Conservation (phyloP, 768 basidiomycete genomes). For the Hypholoma fasciculare region DNA sequence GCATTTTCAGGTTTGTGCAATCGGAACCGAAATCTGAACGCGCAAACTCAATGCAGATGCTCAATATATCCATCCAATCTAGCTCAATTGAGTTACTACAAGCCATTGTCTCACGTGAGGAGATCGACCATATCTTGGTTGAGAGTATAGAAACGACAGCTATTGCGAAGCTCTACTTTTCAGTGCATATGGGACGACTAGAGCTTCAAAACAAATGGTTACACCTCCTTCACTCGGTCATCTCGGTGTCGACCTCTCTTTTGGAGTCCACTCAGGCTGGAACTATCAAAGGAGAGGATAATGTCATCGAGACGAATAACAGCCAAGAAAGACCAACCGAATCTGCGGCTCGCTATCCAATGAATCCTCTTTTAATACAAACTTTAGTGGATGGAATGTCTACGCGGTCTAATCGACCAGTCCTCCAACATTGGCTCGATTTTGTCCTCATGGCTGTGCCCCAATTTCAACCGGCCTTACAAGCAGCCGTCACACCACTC, state of each 20-base stretch:
- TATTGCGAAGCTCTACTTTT: constrained; percentile 73
- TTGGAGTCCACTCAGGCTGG: constrained; percentile 29
- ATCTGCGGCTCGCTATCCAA: constrained; percentile 38
- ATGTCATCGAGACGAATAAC: constrained; percentile 30
- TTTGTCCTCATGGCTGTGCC: constrained; percentile 91
- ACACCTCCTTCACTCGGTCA: constrained; percentile 84
- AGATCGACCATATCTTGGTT: constrained; percentile 60
- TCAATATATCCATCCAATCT: constrained; percentile 70
- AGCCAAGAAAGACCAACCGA: constrained; percentile 33
- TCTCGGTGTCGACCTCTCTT: constrained; percentile 58
- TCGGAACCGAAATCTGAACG: constrained; percentile 66
- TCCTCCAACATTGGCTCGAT: constrained; percentile 95
- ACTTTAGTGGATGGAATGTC: constrained; percentile 82
- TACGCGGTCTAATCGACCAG: constrained; percentile 64
- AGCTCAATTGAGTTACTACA: constrained; percentile 82
- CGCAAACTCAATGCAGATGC: constrained; percentile 52
- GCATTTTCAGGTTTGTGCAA: constrained; percentile 60
- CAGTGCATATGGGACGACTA: constrained; percentile 65
- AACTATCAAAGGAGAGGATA: constrained; percentile 22
- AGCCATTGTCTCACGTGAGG: constrained; percentile 77
- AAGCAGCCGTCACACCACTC: constrained; percentile 68
- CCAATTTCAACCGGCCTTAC: constrained; percentile 75
- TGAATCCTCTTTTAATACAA: constrained; percentile 75
- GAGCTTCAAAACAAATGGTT: constrained; percentile 93
- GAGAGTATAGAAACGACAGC: constrained; percentile 70